Percentiles rank a stretch among this genome's conserved stretches.
These are phyloP conservation scores for Verticillium longisporum DNA, from an alignment of 2,329 filamentous ascomycete genomes.

Conservation along the genomic window DNA sequence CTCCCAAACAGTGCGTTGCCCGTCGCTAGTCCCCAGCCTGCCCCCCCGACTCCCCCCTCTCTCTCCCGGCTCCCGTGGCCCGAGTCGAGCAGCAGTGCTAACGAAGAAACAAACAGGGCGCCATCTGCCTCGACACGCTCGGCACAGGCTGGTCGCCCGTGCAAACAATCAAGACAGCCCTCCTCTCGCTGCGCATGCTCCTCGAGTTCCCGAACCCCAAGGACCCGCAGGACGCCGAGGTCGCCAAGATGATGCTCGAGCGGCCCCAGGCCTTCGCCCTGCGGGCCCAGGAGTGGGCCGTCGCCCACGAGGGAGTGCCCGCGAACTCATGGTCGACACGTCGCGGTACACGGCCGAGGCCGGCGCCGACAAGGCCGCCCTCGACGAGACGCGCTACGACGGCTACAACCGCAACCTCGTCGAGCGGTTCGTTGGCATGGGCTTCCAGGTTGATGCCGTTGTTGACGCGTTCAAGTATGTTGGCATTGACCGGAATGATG, in stretches of 20 bases:
- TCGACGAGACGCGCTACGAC: slow-evolving; percentile 46
- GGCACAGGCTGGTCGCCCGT: slow-evolving; percentile 90
- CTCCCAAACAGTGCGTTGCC: slow-evolving; percentile 70
- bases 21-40: not conserved
- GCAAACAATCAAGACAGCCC: slow-evolving; percentile 89
- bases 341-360: slow-evolving; percentile 17
- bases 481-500: slow-evolving; percentile 71
- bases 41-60: not conserved
- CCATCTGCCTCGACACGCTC: slow-evolving; percentile 93
- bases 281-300: slow-evolving; percentile 85
- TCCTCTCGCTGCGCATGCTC: slow-evolving; percentile 88
- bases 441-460: slow-evolving; percentile 81
- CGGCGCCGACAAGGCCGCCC: not conserved
- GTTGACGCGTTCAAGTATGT: slow-evolving; percentile 77
- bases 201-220: slow-evolving; percentile 92
- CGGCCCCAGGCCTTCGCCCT: slow-evolving; percentile 72
- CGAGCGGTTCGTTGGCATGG: slow-evolving; percentile 82
- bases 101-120: slow-evolving; percentile 53
- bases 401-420: slow-evolving; percentile 83
- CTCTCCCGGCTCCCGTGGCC: too few species aligned
- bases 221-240: slow-evolving; percentile 94
- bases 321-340: slow-evolving; percentile 25
- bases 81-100: not conserved
- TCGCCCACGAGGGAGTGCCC: slow-evolving; percentile 74
- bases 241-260: slow-evolving; percentile 81